A percentile compares a stretch with the other conserved stretches of the same genome.
Evolutionary conservation across 306 rosid genomes (phyloP).

Genomic region (Prunus padus): DNA sequence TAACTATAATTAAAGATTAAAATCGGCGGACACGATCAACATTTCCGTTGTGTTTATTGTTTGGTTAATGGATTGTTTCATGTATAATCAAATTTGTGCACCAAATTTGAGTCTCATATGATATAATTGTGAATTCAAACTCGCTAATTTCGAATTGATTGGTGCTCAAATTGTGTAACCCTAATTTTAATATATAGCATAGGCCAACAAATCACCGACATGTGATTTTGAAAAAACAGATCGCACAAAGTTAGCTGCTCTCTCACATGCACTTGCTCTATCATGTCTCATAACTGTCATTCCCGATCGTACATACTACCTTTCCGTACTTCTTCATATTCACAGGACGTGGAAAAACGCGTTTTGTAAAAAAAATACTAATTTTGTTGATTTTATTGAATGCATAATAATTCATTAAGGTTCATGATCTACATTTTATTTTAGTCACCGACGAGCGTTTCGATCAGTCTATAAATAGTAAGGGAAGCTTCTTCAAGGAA

Average conservation of each 20-base stretch:
- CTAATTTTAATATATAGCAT: neutral
- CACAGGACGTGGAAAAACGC: conserved; percentile 28
- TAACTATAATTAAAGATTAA: too few relatives aligned
- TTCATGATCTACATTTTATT: neutral
- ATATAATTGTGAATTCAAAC: too few relatives aligned
- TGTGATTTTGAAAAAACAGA: neutral
- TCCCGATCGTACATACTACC: conserved; percentile 10
- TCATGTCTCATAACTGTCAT: conserved; percentile 5
- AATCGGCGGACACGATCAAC: too few relatives aligned
- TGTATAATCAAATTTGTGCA: too few relatives aligned
- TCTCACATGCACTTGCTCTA: conserved; percentile 29
- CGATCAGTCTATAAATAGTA: conserved; percentile 1
- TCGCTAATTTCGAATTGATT: too few relatives aligned
- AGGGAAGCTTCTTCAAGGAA: neutral
- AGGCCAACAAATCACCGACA: conserved; percentile 27
- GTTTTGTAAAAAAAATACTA: neutral
- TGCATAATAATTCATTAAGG: neutral
- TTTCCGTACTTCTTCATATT: conserved; percentile 8
- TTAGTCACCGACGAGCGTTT: conserved; percentile 12
- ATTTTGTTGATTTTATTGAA: neutral
- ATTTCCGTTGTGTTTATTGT: too few relatives aligned
- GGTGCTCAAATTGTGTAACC: too few relatives aligned
- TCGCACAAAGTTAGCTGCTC: conserved; percentile 3
- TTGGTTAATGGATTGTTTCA: too few relatives aligned
- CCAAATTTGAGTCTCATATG: too few relatives aligned